Conservation (phyloP, 345 rosid genomes). For the Acer saccharum region DNA sequence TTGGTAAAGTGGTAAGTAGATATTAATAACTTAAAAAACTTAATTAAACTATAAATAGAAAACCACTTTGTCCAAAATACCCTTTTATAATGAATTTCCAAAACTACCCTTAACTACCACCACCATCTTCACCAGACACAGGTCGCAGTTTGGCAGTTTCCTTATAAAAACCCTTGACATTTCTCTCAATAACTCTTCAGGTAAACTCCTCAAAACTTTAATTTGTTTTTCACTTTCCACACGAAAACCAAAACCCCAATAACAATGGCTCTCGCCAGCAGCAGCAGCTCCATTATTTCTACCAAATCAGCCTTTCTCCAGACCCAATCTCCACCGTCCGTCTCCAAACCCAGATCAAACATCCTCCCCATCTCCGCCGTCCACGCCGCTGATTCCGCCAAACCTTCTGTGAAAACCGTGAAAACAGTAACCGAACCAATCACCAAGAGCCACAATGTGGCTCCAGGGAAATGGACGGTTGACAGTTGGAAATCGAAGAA, state of each 20-base stretch:
- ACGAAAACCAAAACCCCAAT: neutral
- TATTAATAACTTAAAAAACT: neutral
- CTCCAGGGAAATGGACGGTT: conserved; percentile 44
- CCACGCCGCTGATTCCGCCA: conserved; percentile 53
- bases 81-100: neutral
- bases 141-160: neutral
- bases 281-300: conserved; percentile 36
- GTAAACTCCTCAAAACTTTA: neutral
- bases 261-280: conserved; percentile 36
- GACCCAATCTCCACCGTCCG: conserved; percentile 22
- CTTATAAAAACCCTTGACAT: conserved; percentile 18
- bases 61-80: neutral
- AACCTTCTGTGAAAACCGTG: conserved; percentile 26
- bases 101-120: conserved; percentile 29
- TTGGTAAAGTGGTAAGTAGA: neutral
- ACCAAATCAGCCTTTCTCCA: conserved; percentile 32
- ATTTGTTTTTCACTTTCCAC: neutral
- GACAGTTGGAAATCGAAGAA: conserved; percentile 68
- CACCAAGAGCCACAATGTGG: conserved; percentile 16
- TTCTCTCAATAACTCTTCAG: conserved; percentile 6
- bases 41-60: neutral
- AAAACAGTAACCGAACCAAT: conserved; percentile 4
- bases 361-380: conserved; percentile 52
- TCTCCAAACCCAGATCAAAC: conserved; percentile 22
- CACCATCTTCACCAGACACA: conserved; percentile 10